Base-by-base conservation (phyloP, 495 filamentous ascomycete species). In the Neurospora sp. region DNA sequence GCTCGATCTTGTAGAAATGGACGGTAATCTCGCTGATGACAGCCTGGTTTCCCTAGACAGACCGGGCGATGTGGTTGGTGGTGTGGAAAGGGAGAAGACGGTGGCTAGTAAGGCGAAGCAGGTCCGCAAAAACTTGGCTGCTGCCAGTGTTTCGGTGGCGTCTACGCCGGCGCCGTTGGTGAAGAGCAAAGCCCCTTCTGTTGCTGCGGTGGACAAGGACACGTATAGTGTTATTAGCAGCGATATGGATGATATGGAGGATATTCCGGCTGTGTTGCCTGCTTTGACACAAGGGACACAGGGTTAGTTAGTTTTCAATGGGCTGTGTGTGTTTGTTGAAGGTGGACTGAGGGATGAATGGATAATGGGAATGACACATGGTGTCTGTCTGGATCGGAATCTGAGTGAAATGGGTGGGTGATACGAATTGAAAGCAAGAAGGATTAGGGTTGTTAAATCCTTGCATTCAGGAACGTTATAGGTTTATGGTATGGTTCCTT, bases 241-340 rank as follows among this genome's bases (percentile, higher is more conserved):
- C 37, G 75, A 78, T 39, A 78, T 78, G 73, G 74, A 78, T 42
- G 77, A 80, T 39, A 79, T 80, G 77, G 79, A 83, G 44, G 81
- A 81, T 69, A 81, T 81, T 59, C 77, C 77, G 27, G 77, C 80
- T 11, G 74, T 65, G 16, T 27, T 77, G 39, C 78, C 76, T 2
- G 68, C 1, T 65, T 8, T 35, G 53, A 14, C 27, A 31, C 27
- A 27, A 9, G 53, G 27, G 27, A 14, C 46, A 1, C 46, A 53
- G n/a, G 10, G 46, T 22, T 48, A 22, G 27, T 4, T 31, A 31
- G 27, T 31, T 31, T 31, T 31, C 27, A 31, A 31, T 3, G 27
- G 27, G 27, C 27, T 31, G 27, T 31, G 27, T 31, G 27, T 31
- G 27, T 0, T 31, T 31, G 27, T 31, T 31, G 27, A 31, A 31